Conservation (phyloP, 768 basidiomycete species). For the Agaricus sinodeliciosus region DNA sequence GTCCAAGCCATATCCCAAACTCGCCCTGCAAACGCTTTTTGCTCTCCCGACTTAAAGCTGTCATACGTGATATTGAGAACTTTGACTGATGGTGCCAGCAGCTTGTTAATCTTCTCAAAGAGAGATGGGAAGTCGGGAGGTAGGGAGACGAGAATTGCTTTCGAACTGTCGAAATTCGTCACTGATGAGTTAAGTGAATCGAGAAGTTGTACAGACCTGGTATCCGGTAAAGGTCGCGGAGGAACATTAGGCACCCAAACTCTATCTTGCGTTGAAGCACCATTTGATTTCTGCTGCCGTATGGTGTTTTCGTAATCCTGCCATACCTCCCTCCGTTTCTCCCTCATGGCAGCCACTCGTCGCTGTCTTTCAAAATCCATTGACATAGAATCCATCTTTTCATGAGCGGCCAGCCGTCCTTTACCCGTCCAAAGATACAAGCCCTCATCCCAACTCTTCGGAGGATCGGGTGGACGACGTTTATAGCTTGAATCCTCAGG, state of each 20-base stretch:
- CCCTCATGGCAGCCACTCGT: conserved; percentile 30
- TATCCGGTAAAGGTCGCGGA: conserved; percentile 32
- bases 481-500: conserved; percentile 18
- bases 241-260: conserved; percentile 37
- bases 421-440: conserved; percentile 69
- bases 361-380: conserved; percentile 47
- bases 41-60: conserved; percentile 51
- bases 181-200: not conserved
- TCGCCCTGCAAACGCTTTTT: conserved; percentile 47
- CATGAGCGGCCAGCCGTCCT: conserved; percentile 43
- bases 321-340: conserved; percentile 37
- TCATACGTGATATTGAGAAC: conserved; percentile 45
- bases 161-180: conserved; percentile 24
- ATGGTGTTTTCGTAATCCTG: conserved; percentile 46
- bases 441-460: conserved; percentile 65
- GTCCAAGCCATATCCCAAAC: conserved; percentile 61
- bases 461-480: conserved; percentile 11
- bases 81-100: conserved; percentile 51
- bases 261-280: conserved; percentile 19
- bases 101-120: conserved; percentile 41
- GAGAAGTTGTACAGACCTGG: conserved; percentile 22
- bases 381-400: conserved; percentile 56
- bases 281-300: conserved; percentile 19
- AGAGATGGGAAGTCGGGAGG: conserved; percentile 53
- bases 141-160: conserved; percentile 50